A percentile compares a stretch with the other conserved stretches of the same genome.
These are phyloP conservation scores for Cystofilobasidium ferigula DNA, from an alignment of 768 basidiomycete genomes.

Conservation along the genomic window DNA sequence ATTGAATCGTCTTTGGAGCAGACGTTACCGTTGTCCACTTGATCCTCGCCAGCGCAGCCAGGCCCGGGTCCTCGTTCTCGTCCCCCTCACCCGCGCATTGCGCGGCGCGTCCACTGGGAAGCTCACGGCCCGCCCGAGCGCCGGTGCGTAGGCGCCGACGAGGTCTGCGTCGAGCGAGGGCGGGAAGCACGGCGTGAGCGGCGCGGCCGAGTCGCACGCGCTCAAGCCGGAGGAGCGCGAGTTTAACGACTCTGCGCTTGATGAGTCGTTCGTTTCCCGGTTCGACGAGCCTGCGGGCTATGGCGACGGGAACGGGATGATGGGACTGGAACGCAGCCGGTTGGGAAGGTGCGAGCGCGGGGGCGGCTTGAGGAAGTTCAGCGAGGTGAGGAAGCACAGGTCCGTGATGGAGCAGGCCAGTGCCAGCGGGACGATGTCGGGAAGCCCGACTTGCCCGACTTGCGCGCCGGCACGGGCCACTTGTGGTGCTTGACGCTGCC, in stretches of 20 bases:
- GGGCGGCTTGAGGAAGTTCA: not conserved
- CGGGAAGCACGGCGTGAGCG: not conserved
- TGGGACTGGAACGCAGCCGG: not conserved
- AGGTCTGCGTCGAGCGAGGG: not conserved
- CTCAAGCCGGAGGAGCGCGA: not conserved
- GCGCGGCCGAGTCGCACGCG: constrained; percentile 2
- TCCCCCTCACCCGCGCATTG: not conserved
- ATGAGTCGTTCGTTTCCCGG: not conserved
- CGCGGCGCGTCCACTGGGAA: too few species aligned
- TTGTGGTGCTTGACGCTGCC: not conserved
- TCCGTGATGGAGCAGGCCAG: not conserved
- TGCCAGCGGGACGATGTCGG: not conserved
- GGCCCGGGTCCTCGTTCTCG: not conserved
- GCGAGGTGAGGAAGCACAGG: not conserved
- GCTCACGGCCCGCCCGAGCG: too few species aligned
- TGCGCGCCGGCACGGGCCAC: too few species aligned
- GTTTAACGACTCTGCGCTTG: too few species aligned
- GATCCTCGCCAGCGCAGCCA: not conserved
- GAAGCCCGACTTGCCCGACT: not conserved
- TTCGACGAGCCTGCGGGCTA: not conserved
- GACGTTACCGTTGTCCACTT: not conserved
- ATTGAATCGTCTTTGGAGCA: not conserved
- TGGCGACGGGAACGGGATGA: not conserved
- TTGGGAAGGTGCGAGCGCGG: not conserved
- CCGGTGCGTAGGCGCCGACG: not conserved